These are phyloP conservation scores for Leccinum variicolor DNA, from an alignment of 768 basidiomycete genomes.

Conservation along the genomic window DNA sequence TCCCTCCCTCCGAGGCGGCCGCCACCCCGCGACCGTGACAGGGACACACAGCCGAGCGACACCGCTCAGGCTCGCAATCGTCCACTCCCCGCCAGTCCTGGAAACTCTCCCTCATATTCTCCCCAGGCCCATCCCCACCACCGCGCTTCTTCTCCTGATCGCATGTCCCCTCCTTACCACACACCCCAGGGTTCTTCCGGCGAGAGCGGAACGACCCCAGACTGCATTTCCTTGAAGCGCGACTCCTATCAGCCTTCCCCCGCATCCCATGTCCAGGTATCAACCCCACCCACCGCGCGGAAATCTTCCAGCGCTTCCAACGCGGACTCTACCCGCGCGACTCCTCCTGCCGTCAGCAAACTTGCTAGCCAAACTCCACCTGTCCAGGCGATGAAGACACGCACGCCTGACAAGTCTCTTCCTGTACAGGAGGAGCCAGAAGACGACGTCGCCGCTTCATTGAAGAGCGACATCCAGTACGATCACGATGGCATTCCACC, in stretches of 20 bases:
- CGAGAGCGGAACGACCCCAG: slow-evolving; percentile 36
- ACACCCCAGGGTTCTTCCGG: slow-evolving; percentile 47
- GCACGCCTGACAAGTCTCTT: slow-evolving; percentile 68
- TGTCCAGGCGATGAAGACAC: slow-evolving; percentile 46
- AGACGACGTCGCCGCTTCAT: slow-evolving; percentile 46
- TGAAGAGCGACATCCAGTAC: slow-evolving; percentile 39
- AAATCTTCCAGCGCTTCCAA: slow-evolving; percentile 20
- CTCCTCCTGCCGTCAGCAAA: slow-evolving; percentile 36
- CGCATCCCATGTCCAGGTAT: slow-evolving; percentile 27
- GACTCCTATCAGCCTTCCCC: slow-evolving; percentile 38
- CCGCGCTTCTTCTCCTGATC: slow-evolving; percentile 52
- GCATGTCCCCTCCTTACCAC: slow-evolving; percentile 47
- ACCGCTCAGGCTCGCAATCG: slow-evolving; percentile 22
- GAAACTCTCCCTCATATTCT: slow-evolving; percentile 37
- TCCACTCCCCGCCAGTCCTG: slow-evolving; percentile 35
- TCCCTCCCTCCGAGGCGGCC: slow-evolving; percentile 18
- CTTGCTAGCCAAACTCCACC: slow-evolving; percentile 55
- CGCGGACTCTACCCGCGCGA: slow-evolving; percentile 24
- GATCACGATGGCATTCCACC: slow-evolving; percentile 34
- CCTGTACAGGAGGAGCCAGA: slow-evolving; percentile 77
- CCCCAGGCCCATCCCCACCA: slow-evolving; percentile 40
- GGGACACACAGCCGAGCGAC: slow-evolving; percentile 38
- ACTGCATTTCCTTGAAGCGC: slow-evolving; percentile 44
- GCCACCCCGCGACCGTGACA: slow-evolving; percentile 36
- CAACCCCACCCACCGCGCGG: slow-evolving; percentile 29